These are phyloP conservation scores for Brassica incana DNA, from an alignment of 345 rosid species.

Conservation along the genomic window DNA sequence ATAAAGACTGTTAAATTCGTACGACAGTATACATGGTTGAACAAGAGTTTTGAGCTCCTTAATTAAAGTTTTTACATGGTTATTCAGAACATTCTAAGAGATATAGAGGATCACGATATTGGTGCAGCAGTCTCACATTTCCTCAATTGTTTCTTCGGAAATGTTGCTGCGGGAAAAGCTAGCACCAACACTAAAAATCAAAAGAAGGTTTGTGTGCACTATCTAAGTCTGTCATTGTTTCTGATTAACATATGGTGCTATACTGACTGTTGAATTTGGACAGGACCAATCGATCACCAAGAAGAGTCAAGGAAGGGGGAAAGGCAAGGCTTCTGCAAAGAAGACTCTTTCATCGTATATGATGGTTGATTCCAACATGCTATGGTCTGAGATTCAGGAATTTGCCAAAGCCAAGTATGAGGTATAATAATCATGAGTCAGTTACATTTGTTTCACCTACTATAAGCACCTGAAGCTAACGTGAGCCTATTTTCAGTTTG, in stretches of 20 bases:
- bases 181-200: constrained; percentile 52
- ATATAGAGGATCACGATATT: constrained; percentile 75
- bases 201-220: constrained; percentile 61
- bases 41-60: constrained; percentile 6
- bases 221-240: neutral
- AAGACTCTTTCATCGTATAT: constrained; percentile 60
- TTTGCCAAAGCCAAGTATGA: constrained; percentile 82
- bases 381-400: constrained; percentile 89
- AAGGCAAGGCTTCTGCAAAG: constrained; percentile 60
- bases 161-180: constrained; percentile 51
- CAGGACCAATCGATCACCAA: constrained; percentile 81
- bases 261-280: constrained; percentile 23
- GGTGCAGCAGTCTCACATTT: constrained; percentile 79
- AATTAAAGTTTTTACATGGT: constrained; percentile 4
- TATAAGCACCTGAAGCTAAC: constrained; percentile 13
- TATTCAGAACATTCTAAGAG: constrained; percentile 72
- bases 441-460: constrained; percentile 8
- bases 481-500: constrained; percentile 56
- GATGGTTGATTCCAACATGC: constrained; percentile 74
- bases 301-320: constrained; percentile 70
- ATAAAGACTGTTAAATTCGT: constrained; percentile 3
- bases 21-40: neutral
- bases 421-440: constrained; percentile 45
- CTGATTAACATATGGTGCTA: constrained; percentile 8
- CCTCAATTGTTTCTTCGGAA: constrained; percentile 88